A percentile compares a stretch with the other conserved stretches of the same genome.
Conservation (phyloP, 345 rosid genomes). For the Dovyalis caffra region DNA sequence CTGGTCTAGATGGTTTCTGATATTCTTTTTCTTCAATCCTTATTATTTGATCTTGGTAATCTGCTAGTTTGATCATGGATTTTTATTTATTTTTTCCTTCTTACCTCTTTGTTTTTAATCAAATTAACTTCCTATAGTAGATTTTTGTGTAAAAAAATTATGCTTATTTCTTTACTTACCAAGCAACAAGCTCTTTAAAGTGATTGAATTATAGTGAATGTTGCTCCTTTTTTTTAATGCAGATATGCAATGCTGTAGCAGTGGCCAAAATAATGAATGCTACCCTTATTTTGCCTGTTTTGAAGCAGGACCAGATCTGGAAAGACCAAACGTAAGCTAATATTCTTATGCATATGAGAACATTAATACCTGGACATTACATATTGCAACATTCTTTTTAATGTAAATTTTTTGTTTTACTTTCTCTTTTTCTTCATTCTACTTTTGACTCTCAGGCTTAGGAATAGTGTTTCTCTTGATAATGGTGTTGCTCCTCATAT, state of each 20-base stretch:
- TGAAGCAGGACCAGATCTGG: slow-evolving; percentile 99
- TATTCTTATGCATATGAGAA: background rate
- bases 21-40: background rate
- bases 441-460: background rate
- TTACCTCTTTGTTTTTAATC: background rate
- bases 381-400: background rate
- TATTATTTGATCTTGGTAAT: background rate
- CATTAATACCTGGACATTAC: slow-evolving; percentile 6
- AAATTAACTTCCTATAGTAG: background rate
- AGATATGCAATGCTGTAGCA: slow-evolving; percentile 99
- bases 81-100: background rate
- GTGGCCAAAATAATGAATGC: slow-evolving; percentile 99
- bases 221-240: slow-evolving; percentile 17
- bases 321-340: slow-evolving; percentile 88
- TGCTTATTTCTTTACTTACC: background rate
- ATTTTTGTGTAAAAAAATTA: background rate
- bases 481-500: background rate
- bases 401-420: background rate
- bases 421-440: background rate
- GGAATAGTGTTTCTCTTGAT: background rate
- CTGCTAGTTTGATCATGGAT: background rate
- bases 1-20: background rate
- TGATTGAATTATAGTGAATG: background rate
- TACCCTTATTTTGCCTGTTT: slow-evolving; percentile 91
- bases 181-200: slow-evolving; percentile 6